Evolutionary conservation across 495 filamentous ascomycete genomes (phyloP).

Genomic region (Hypoxylon fragiforme): DNA sequence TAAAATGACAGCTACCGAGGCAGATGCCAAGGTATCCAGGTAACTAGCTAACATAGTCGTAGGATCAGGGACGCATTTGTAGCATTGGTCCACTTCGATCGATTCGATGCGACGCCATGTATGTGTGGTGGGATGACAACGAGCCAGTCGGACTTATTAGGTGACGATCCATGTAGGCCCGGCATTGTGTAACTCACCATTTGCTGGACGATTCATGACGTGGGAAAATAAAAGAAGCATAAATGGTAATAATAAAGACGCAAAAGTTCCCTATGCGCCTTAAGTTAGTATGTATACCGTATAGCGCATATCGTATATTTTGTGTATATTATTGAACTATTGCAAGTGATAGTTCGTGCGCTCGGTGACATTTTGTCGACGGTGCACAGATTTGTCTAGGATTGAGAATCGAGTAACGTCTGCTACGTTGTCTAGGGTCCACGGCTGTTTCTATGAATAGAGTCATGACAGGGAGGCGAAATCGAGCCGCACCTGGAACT

Average conservation of each 20-base stretch:
- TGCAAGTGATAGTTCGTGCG: conserved; percentile 9
- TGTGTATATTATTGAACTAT: too few species aligned
- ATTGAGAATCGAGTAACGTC: conserved; percentile 11
- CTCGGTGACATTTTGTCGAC: conserved; percentile 8
- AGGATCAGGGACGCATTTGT: conserved; percentile 10
- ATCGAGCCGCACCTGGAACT: conserved; percentile 30
- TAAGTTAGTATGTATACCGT: too few species aligned
- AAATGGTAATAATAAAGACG: neutral
- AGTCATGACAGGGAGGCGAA: conserved; percentile 21
- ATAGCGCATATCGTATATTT: too few species aligned
- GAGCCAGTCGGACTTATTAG: conserved; percentile 27
- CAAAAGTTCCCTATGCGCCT: neutral
- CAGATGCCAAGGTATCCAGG: conserved; percentile 1
- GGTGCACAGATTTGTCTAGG: conserved; percentile 26
- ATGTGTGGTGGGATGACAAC: conserved; percentile 17
- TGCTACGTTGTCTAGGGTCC: too few species aligned
- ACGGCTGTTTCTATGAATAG: conserved; percentile 32
- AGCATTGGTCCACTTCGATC: conserved; percentile 16
- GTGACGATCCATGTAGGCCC: conserved; percentile 14
- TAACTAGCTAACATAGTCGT: conserved; percentile 14
- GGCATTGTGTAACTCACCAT: too few species aligned
- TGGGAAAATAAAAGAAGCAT: neutral
- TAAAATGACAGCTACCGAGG: too few species aligned
- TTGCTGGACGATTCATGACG: too few species aligned
- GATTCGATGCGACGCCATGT: conserved; percentile 17